Base-by-base conservation (phyloP, 179 eudicot species). In the Heliamphora pulchella region DNA sequence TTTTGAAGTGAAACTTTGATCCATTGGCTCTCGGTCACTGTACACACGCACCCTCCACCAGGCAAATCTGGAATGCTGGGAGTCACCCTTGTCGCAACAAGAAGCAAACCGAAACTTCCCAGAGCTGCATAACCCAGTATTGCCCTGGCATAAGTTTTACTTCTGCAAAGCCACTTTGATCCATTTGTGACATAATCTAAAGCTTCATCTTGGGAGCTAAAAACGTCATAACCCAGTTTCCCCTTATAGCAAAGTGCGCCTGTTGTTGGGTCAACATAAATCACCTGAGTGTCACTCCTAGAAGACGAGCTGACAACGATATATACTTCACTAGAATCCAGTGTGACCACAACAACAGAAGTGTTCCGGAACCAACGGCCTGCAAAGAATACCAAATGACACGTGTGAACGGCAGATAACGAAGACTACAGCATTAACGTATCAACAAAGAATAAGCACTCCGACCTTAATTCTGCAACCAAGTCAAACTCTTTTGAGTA, bases 21-120 rank as follows among this genome's bases (percentile, higher is more conserved):
- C 99, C 99, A 96, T 74, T 92, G 94, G 84, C 92, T 92, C 87
- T 93, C 98, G 47, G 87, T 71, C 81, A 96, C 99, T 8, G 98
- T 91, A 85, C 84, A 91, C 74, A 96, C 81, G 82, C 90, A 86
- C 67, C 99, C 98, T 71, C 93, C 99, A 75, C 96, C 98, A 43
- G 97, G 98, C 80, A 96, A 84, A 87, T 85, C 83, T 63, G 96
- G 91, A 78, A 94, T 84, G 80, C 91, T 94, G 65, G 92, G 82
- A 81, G 86, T 85, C 86, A 96, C 86, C 89, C 86, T 96, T 39
- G 96, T 92, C 48, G 98, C 98, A 73, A 96, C 93, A 80, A 96
- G 97, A 78, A 94, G 89, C 81, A 93, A 78, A 17, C 92, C 96
- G 78, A 79, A 82, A 78, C 87, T 85, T 68, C 99, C 99, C 67